These are phyloP conservation scores for Stephania yunnanensis DNA, from an alignment of 164 flowering plant species.

Conservation along the genomic window DNA sequence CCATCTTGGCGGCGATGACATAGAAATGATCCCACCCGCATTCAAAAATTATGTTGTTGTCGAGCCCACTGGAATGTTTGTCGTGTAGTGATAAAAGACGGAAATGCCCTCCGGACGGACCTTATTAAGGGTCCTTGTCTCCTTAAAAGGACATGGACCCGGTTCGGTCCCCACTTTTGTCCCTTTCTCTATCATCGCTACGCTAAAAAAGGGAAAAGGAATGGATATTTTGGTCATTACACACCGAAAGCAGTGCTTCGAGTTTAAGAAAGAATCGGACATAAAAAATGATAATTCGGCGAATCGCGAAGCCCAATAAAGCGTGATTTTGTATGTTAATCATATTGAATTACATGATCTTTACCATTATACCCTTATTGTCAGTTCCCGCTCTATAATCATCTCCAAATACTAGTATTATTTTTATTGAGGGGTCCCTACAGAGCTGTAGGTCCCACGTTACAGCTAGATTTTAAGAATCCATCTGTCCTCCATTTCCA, in stretches of 20 bases:
- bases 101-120: not conserved
- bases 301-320: conserved; percentile 9
- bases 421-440: not conserved
- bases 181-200: not conserved
- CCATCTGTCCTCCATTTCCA: conserved; percentile 28
- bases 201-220: not conserved
- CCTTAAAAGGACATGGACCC: not conserved
- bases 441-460: too few relatives aligned
- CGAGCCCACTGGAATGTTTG: not conserved
- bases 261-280: not conserved
- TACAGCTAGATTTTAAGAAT: conserved; percentile 26
- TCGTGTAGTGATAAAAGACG: not conserved
- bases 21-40: too few relatives aligned
- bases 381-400: not conserved
- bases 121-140: not conserved
- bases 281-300: not conserved
- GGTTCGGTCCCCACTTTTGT: not conserved
- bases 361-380: conserved; percentile 4
- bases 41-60: not conserved
- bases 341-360: not conserved
- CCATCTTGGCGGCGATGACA: not conserved
- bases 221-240: not conserved
- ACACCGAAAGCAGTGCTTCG: not conserved
- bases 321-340: conserved; percentile 1
- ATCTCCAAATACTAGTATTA: too few relatives aligned